These are phyloP conservation scores for Megacollybia marginata DNA, from an alignment of 768 basidiomycete species.

Conservation along the genomic window DNA sequence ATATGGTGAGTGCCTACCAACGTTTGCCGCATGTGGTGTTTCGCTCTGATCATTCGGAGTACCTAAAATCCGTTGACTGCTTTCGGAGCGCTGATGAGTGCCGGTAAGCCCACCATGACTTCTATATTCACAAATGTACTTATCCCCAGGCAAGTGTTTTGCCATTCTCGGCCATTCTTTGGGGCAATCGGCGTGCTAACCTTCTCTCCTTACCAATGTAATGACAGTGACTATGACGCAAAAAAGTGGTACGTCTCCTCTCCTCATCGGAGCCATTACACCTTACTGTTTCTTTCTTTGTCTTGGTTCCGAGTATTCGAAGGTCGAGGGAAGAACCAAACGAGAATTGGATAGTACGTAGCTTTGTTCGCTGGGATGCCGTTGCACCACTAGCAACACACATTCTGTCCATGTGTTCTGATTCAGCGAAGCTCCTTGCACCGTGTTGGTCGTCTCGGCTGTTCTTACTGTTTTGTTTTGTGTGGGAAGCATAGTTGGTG, in stretches of 20 bases:
- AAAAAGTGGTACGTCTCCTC: not conserved
- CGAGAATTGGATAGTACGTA: too few relatives aligned
- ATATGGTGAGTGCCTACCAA: constrained; percentile 32
- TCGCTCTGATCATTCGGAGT: constrained; percentile 31
- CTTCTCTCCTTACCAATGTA: too few relatives aligned
- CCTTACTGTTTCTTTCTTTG: constrained; percentile 20
- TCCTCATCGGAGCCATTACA: constrained; percentile 32
- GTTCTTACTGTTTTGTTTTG: constrained; percentile 34
- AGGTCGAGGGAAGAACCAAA: not conserved
- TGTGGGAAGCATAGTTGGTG: constrained; percentile 35
- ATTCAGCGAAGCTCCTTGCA: constrained; percentile 32
- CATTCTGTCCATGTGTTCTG: constrained; percentile 33
- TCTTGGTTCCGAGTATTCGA: constrained; percentile 24
- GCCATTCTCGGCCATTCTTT: not conserved
- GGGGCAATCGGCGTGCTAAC: constrained; percentile 19
- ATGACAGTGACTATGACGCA: too few relatives aligned
- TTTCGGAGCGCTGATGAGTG: constrained; percentile 44
- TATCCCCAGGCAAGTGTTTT: not conserved
- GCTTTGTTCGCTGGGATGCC: constrained; percentile 5
- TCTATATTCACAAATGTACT: not conserved
- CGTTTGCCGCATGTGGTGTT: constrained; percentile 33
- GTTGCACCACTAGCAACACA: constrained; percentile 28
- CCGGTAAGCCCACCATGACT: constrained; percentile 19
- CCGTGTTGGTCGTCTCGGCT: constrained; percentile 40
- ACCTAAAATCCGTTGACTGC: constrained; percentile 45